Conservation (phyloP, 345 rosid genomes). For the Angophora floribunda region DNA sequence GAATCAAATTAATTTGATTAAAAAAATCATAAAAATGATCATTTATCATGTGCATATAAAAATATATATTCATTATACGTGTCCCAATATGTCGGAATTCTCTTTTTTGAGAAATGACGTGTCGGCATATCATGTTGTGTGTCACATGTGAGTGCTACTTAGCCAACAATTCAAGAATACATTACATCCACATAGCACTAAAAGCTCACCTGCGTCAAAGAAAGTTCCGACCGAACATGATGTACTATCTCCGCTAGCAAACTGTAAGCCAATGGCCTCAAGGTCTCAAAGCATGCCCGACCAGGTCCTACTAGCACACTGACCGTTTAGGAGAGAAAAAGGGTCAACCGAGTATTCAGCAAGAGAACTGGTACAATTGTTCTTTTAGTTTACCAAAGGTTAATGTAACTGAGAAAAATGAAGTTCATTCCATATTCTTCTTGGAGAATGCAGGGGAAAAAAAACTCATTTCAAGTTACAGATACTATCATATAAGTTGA, state of each 20-base stretch:
- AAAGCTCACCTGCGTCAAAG: constrained; percentile 65
- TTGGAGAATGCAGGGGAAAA: not conserved
- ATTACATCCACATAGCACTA: not conserved
- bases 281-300: constrained; percentile 92
- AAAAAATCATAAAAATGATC: too few species aligned
- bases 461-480: not conserved
- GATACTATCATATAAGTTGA: not conserved
- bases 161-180: not conserved
- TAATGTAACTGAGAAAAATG: not conserved
- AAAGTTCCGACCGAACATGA: constrained; percentile 89
- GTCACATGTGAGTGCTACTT: too few species aligned
- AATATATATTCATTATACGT: too few species aligned
- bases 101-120: too few species aligned
- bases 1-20: too few species aligned
- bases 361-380: not conserved
- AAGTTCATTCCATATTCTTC: not conserved
- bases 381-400: not conserved
- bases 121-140: too few species aligned
- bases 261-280: constrained; percentile 99
- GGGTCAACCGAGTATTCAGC: not conserved
- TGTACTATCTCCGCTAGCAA: constrained; percentile 96
- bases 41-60: too few species aligned
- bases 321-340: not conserved
- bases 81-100: too few species aligned
- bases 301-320: constrained; percentile 99